Base-by-base conservation (phyloP, 768 basidiomycete genomes). In the Pholiota conissans region DNA sequence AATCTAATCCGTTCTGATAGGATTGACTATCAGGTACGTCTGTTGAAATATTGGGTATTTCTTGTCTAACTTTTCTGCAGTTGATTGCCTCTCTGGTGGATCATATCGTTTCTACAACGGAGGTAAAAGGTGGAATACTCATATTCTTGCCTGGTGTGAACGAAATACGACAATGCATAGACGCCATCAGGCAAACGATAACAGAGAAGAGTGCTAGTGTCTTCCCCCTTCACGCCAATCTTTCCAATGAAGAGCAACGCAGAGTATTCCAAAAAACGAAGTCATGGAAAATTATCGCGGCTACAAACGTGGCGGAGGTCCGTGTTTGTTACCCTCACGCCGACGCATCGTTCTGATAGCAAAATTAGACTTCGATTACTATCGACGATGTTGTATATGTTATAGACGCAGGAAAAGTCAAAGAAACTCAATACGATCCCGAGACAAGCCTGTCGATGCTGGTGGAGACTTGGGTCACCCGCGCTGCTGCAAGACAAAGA, bases 261-360 rank as follows among this genome's bases (percentile, higher is more conserved):
- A 74, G 75, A 7, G 89, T 95, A 0, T 98, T 97, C 66, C 72
- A 79, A 8, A 74, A 75, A 4, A 82, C 84, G 0, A 73, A 79
- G 2, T 76, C 76, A 34, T 88, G 94, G 81, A 96, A 96, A 70
- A 82, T 96, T 27, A 86, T 97, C 42, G 91, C 86, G 0, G 83
- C 93, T 0, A 97, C 95, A 3, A 97, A 97, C 66, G 91, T 98
- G 28, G 93, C 93, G 5, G 93, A 95, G 80, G 91, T 86, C 56
- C 53, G 77, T 67, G 18, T 20, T 30, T 58, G 34, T 52, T 10
- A 47, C 22, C 10, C 14, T 50, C 11, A 40, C 24, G 5, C 22
- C 49, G 28, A 51, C 37, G 6, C 18, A 55, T n/a, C 30, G 26
- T 10, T 49, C 29, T 49, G n/a, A 50, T 45, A 8, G 11, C 30